Evolutionary conservation across 1,139 yeast species (phyloP), one percentile per base, ranked within the genome.

Genomic region (Geotrichum europaeum): DNA sequence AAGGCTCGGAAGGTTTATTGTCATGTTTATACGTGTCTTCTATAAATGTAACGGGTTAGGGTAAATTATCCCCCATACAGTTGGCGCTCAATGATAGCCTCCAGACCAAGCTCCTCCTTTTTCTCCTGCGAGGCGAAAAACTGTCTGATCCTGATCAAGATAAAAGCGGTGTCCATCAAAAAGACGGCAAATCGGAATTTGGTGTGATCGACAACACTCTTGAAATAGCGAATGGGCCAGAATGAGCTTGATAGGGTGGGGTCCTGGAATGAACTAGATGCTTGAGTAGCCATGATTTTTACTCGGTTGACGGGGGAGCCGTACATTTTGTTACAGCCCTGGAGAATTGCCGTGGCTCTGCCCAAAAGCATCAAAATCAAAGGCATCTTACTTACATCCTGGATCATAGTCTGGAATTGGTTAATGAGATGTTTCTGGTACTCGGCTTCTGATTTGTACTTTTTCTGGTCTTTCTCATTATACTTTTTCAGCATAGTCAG

Each of bases 261-360:
- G 20, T 34, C 53, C 10, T 32, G 51, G 30, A 51, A 57, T 22
- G 73, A 56, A 66, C 69, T 62, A 49, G 75, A 64, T 36, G 89
- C 87, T 62, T 82, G 82, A 43, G 73, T 71, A 0, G 89, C 88
- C 63, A 88, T 76, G 53, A 85, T 70, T 63, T 84, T 84, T 66
- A 88, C 75, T 60, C 95, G 76, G 69, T 88, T 88, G 20, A 87
- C 87, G 0, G 94, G 94, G 24, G 89, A 83, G 3, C 87, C 90
- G 70, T 83, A 82, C 59, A 75, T 76, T 65, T 82, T 83, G 70
- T 88, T 88, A 66, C 86, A 73, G 49, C 84, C 85, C 70, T 87
- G 94, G 60, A 88, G 80, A 77, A 87, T 86, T 62, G 92, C 76
- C 86, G 86, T 85, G 12, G 89, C 80, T 67, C 94, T 76, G 57